Base-by-base conservation (phyloP, 2,329 filamentous ascomycete species). In the Aspergillus glaucus region DNA sequence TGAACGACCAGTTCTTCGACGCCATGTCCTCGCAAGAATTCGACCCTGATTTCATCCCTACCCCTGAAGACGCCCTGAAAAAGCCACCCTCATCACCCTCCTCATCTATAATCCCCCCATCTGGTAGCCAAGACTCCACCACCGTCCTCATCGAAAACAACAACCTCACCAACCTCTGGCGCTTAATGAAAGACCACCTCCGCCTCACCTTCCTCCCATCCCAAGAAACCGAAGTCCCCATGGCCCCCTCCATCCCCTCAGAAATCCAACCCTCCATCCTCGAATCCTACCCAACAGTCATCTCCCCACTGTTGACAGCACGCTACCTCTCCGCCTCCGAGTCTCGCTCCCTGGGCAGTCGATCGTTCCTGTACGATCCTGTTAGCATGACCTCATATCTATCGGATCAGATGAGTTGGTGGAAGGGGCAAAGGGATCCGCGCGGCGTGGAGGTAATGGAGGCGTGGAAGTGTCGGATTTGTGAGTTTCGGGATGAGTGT, bases 391-490 rank as follows among this genome's bases (percentile, higher is more conserved):
- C 84, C 9, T 69, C 67, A 1, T 94, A 94, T 62, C 65, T 95
- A 3, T 63, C 70, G 0, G 76, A 81, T 2, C 84, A 87, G 54
- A 82, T 96, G 79, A 66, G 76, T n/a, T 96, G 89, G 89, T 97
- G 92, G 92, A 81, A 80, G 28, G 92, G 91, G 1, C 75, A 86
- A 58, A 75, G 91, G 14, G 71, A 79, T 44, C 82, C 90, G 0
- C 76, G 77, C 6, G 92, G 92, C 0, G 91, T 96, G 2, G 77
- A 81, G 6, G 78, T 94, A 6, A 85, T 91, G 60, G 91, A 96
- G 58, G 87, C 88, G 0, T 95, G 86, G 72, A 97, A 96, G 66
- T 97, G 92, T 64, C 74, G 82, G 17, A 81, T 78, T 21, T 97
- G 92, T 62, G 89, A 95, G 56, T 96, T 96, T 66, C 81, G 78